These are phyloP conservation scores for Tolypocladium album DNA, from an alignment of 2,329 filamentous ascomycete species.

Conservation along the genomic window DNA sequence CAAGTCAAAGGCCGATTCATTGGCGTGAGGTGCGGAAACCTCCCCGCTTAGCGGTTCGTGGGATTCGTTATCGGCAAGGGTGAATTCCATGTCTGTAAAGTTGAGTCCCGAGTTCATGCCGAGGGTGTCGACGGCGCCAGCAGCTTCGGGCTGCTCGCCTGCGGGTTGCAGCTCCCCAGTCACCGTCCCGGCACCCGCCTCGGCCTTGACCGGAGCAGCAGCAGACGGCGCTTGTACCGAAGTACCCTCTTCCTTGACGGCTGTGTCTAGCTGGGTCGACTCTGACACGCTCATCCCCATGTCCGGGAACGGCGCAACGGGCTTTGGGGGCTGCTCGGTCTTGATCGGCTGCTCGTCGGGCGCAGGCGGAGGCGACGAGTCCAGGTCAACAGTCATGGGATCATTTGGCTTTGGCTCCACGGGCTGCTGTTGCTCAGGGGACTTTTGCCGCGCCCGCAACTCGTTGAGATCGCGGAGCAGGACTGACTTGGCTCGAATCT, in stretches of 20 bases:
- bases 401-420: slow-evolving; percentile 24
- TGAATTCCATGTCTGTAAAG: slow-evolving; percentile 48
- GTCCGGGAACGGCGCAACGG: slow-evolving; percentile 44
- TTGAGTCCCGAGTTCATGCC: slow-evolving; percentile 27
- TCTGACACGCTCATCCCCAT: slow-evolving; percentile 39
- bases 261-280: slow-evolving; percentile 5
- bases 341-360: slow-evolving; percentile 20
- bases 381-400: slow-evolving; percentile 24
- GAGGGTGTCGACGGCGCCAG: slow-evolving; percentile 7
- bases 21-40: slow-evolving; percentile 6
- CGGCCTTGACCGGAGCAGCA: slow-evolving; percentile 10
- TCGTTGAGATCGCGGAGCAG: slow-evolving; percentile 41
- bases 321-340: slow-evolving; percentile 23
- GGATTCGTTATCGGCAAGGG: slow-evolving; percentile 28
- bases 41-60: slow-evolving; percentile 10
- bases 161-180: slow-evolving; percentile 13
- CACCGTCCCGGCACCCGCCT: slow-evolving; percentile 15
- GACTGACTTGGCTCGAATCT: slow-evolving; percentile 42
- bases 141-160: slow-evolving; percentile 11
- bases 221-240: not conserved
- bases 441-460: slow-evolving; percentile 16
- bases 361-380: slow-evolving; percentile 18
- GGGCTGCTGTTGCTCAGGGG: slow-evolving; percentile 11
- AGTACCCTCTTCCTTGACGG: slow-evolving; percentile 12
- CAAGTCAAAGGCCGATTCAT: slow-evolving; percentile 34